phyloP scores from a whole-genome alignment of 2,329 filamentous ascomycete genomes.

The Trichoderma pleuroti region DNA sequence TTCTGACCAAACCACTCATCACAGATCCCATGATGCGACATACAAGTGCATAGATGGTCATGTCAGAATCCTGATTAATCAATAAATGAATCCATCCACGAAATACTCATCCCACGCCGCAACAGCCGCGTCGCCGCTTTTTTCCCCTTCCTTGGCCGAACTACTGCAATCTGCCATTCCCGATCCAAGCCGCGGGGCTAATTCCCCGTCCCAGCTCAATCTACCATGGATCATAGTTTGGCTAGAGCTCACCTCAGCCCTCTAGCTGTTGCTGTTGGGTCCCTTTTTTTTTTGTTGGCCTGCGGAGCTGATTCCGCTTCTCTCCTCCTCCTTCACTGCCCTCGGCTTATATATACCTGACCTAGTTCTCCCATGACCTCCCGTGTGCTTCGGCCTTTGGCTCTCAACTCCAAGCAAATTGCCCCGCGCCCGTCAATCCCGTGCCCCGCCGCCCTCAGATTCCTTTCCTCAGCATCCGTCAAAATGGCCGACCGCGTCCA shows the following conservation, averaged over 20 bases:
- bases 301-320: not conserved
- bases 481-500: constrained; percentile 42
- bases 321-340: not conserved
- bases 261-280: not conserved
- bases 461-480: not conserved
- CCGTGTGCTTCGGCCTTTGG: not conserved
- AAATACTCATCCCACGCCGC: not conserved
- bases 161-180: not conserved
- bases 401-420: not conserved
- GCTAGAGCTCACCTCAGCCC: not conserved
- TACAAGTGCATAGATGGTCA: not conserved
- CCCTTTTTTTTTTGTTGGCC: not conserved
- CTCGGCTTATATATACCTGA: not conserved
- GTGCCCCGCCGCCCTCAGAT: not conserved
- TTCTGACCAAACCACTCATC: not conserved
- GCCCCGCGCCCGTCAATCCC: not conserved
- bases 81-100: not conserved
- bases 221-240: not conserved
- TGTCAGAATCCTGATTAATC: not conserved
- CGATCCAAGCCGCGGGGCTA: not conserved
- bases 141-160: not conserved
- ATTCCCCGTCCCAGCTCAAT: not conserved
- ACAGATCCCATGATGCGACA: not conserved
- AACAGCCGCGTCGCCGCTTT: not conserved
- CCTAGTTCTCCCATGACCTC: not conserved